Percentiles rank a stretch among this genome's conserved stretches.
These are phyloP conservation scores for Zasmidium cellare DNA, from an alignment of 2,329 filamentous ascomycete species.

Conservation along the genomic window DNA sequence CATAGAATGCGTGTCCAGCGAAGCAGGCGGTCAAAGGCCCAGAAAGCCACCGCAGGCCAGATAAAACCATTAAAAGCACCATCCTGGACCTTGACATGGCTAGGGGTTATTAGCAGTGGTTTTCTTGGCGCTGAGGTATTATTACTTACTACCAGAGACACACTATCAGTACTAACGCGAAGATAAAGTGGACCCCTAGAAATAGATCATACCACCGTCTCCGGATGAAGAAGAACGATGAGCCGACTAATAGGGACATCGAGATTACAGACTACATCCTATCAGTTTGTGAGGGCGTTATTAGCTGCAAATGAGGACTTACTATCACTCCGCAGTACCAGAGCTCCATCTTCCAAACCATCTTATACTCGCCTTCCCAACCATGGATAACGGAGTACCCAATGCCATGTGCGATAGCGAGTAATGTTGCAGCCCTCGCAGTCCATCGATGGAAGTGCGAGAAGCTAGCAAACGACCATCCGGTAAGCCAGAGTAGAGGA, in stretches of 20 bases:
- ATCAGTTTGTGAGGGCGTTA: neutral
- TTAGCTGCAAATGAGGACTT: neutral
- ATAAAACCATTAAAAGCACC: constrained; percentile 51
- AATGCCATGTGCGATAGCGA: constrained; percentile 63
- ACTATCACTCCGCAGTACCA: constrained; percentile 54
- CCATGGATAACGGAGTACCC: constrained; percentile 45
- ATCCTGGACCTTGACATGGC: constrained; percentile 54
- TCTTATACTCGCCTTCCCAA: constrained; percentile 37
- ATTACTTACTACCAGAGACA: constrained; percentile 32
- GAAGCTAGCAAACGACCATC: constrained; percentile 67
- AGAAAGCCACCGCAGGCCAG: constrained; percentile 52
- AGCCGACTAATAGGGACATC: constrained; percentile 47
- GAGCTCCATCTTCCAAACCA: constrained; percentile 43
- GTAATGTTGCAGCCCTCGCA: constrained; percentile 61
- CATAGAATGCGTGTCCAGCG: constrained; percentile 46
- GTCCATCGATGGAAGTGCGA: constrained; percentile 68
- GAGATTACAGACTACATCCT: constrained; percentile 31
- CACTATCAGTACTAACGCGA: constrained; percentile 52
- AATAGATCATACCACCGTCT: constrained; percentile 55
- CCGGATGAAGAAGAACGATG: constrained; percentile 54
- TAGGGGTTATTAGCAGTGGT: too few species aligned
- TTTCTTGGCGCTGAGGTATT: too few species aligned
- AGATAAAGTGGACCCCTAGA: constrained; percentile 51
- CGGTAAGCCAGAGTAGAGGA: constrained; percentile 63
- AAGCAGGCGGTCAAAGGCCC: constrained; percentile 51